Percentiles rank a stretch among this genome's conserved stretches.
phyloP scores from a whole-genome alignment of 106 monocot species.

The Allium fistulosum region DNA sequence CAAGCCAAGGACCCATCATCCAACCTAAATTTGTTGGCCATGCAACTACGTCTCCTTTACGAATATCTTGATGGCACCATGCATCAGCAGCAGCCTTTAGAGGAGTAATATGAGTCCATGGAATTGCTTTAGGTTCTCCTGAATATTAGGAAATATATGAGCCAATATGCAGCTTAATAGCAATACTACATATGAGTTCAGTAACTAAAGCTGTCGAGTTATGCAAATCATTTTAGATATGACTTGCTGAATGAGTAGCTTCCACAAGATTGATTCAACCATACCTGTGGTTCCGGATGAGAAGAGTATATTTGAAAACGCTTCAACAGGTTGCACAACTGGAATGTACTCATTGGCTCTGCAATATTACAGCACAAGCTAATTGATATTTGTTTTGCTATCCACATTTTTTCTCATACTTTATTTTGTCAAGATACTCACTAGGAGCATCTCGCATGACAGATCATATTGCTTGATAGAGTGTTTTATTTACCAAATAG shows the following conservation, averaged over 20 bases:
- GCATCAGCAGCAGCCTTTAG: constrained; percentile 95
- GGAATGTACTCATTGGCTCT: constrained; percentile 43
- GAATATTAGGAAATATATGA: constrained; percentile 1
- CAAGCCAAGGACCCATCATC: constrained; percentile 99
- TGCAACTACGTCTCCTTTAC: constrained; percentile 86
- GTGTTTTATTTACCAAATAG: too few relatives aligned
- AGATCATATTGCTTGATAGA: too few relatives aligned
- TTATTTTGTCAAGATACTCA: too few relatives aligned
- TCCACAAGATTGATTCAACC: not conserved
- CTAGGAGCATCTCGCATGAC: too few relatives aligned
- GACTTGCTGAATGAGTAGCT: not conserved
- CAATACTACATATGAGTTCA: not conserved
- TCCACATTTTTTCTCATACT: too few relatives aligned
- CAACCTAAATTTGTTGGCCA: constrained; percentile 99
- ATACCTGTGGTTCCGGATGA: constrained; percentile 97
- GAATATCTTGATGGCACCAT: constrained; percentile 88
- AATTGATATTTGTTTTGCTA: too few relatives aligned
- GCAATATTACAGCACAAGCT: constrained; percentile 13
- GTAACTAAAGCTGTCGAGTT: not conserved
- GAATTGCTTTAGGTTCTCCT: constrained; percentile 98
- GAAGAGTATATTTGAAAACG: constrained; percentile 88
- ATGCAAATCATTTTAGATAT: not conserved
- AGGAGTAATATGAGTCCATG: constrained; percentile 90
- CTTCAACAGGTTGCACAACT: constrained; percentile 58
- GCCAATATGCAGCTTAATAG: not conserved